These are phyloP conservation scores for Oemleria cerasiformis DNA, from an alignment of 306 rosid genomes.

Conservation along the genomic window DNA sequence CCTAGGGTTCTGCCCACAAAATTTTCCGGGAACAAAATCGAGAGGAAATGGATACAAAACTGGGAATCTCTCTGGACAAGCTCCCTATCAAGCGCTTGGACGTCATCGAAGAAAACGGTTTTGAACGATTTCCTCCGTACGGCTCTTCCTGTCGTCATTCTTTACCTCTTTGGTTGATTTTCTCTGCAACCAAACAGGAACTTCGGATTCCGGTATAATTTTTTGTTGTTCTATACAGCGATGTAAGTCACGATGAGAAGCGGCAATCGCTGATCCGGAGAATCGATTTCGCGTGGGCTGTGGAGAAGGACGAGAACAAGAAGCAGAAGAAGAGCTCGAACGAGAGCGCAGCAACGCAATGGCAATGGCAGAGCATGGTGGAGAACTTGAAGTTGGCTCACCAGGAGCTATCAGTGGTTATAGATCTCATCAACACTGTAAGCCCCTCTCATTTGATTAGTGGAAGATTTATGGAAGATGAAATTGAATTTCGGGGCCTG, in stretches of 20 bases:
- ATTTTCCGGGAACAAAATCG: constrained; percentile 12
- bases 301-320: constrained; percentile 76
- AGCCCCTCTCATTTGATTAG: constrained; percentile 20
- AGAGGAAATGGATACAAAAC: constrained; percentile 49
- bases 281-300: constrained; percentile 88
- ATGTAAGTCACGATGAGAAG: constrained; percentile 78
- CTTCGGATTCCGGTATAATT: not conserved
- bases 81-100: constrained; percentile 89
- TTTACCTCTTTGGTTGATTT: not conserved
- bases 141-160: constrained; percentile 17
- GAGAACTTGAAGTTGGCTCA: constrained; percentile 83
- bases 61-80: constrained; percentile 73
- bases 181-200: constrained; percentile 6
- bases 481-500: not conserved
- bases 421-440: constrained; percentile 89
- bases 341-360: constrained; percentile 67
- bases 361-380: constrained; percentile 91
- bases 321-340: constrained; percentile 76
- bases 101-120: constrained; percentile 75
- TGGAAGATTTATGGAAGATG: not conserved
- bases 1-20: constrained; percentile 15
- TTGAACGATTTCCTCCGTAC: constrained; percentile 77
- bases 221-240: constrained; percentile 35
- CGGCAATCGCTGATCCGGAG: constrained; percentile 66
- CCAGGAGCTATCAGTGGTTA: constrained; percentile 82